Evolutionary conservation across 202 grass and related monocot genomes (phyloP), one percentile per base, ranked within the genome.

Genomic region (Zoysia matrella): DNA sequence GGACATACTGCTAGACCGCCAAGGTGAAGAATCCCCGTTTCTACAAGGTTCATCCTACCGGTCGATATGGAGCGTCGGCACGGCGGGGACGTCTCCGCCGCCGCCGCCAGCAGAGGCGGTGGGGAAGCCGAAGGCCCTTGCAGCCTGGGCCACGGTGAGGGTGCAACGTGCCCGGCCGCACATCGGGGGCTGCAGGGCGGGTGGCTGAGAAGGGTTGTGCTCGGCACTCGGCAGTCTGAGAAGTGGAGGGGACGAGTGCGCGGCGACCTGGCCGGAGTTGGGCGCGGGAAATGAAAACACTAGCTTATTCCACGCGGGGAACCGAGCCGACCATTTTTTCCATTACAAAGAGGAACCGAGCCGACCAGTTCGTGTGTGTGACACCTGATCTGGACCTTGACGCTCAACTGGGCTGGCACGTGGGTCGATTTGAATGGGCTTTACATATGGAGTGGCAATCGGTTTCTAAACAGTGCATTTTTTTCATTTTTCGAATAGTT

Each of bases 91-190:
- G 47, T 82, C 67, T 41, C 72, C 73, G 16, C 73, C 74, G 8
- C 45, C 71, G 13, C 41, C 41, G 42, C 30, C 30, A 36, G 67
- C 41, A 52, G 80, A 18, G 60, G 41, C 41, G 75, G 46, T 81
- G 63, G 79, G 71, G 78, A 92, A 82, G 75, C 91, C 88, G 69
- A 91, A 97, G 63, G 88, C 94, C 69, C 85, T 75, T 43, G 94
- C 86, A 47, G 70, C 81, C n/a, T 90, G 90, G 47, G 85, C 53
- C 58, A 80, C 60, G 52, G 69, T 85, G 22, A 97, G 86, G 18
- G 91, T 97, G 86, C 94, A 97, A 56, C 92, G 86, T 75, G 78
- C 86, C 82, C 94, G 92, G 61, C 94, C 94, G 75, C 94, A 97
- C 94, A 97, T 97, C 62, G 52, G 65, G 7, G 74, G 80, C 67